phyloP scores from a whole-genome alignment of 2,329 filamentous ascomycete species.

The Aspergillus candidus region DNA sequence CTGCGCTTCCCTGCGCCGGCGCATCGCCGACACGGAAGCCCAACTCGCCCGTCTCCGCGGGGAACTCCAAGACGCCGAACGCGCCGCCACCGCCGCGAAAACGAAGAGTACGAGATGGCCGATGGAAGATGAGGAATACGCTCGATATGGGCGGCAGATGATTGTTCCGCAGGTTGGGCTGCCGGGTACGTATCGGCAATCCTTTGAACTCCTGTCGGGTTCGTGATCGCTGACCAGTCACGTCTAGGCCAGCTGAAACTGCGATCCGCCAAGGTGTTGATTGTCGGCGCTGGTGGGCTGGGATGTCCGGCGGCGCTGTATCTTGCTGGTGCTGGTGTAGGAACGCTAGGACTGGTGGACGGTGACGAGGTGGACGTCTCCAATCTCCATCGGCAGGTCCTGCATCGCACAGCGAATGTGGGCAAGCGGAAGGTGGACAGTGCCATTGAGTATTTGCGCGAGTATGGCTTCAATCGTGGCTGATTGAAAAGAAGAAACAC shows the following conservation, averaged over 20 bases:
- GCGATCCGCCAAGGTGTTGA: slow-evolving; percentile 62
- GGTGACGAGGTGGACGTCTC: slow-evolving; percentile 82
- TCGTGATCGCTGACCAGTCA: not conserved
- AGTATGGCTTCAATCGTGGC: slow-evolving; percentile 12
- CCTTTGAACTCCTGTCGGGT: not conserved
- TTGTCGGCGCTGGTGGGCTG: slow-evolving; percentile 82
- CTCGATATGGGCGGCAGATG: slow-evolving; percentile 82
- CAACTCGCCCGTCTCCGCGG: slow-evolving; percentile 30
- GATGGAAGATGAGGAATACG: slow-evolving; percentile 66
- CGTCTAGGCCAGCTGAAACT: slow-evolving; percentile 66
- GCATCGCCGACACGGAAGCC: slow-evolving; percentile 33
- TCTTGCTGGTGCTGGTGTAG: slow-evolving; percentile 80
- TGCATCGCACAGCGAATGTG: slow-evolving; percentile 65
- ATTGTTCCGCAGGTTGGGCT: slow-evolving; percentile 78
- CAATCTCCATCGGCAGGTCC: slow-evolving; percentile 87
- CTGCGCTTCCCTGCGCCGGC: slow-evolving; percentile 29
- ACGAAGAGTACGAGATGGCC: slow-evolving; percentile 53
- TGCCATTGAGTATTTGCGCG: slow-evolving; percentile 57
- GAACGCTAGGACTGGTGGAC: slow-evolving; percentile 76
- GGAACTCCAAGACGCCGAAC: slow-evolving; percentile 29
- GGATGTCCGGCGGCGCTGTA: slow-evolving; percentile 93
- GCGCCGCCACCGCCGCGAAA: slow-evolving; percentile 17
- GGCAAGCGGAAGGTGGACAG: slow-evolving; percentile 77
- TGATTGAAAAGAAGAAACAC: too few relatives aligned
- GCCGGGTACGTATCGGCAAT: slow-evolving; percentile 48